Conservation (phyloP, 2,329 filamentous ascomycete genomes). For the Fusarium robinianum region DNA sequence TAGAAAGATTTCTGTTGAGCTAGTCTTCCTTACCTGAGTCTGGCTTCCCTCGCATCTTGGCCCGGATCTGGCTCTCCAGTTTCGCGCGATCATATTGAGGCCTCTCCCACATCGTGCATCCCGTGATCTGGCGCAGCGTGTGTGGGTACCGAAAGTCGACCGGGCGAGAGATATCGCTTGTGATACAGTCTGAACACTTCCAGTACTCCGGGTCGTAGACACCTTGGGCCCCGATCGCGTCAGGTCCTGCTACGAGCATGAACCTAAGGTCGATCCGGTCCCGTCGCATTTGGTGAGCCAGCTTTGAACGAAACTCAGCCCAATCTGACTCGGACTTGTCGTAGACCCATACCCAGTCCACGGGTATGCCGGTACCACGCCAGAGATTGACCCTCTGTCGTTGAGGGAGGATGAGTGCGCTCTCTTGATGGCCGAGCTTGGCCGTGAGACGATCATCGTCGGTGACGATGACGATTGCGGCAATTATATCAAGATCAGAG, state of each 20-base stretch:
- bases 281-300: slow-evolving; percentile 9
- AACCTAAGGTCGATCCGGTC: slow-evolving; percentile 29
- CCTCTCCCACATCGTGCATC: slow-evolving; percentile 26
- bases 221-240: slow-evolving; percentile 21
- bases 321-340: slow-evolving; percentile 23
- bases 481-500: slow-evolving; percentile 37
- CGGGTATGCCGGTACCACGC: slow-evolving; percentile 17
- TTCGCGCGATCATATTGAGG: slow-evolving; percentile 2
- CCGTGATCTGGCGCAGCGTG: slow-evolving; percentile 29
- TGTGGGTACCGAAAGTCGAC: slow-evolving; percentile 35
- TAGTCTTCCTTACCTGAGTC: slow-evolving; percentile 1
- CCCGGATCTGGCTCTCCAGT: slow-evolving; percentile 18
- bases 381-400: slow-evolving; percentile 36
- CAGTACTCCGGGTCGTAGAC: slow-evolving; percentile 25
- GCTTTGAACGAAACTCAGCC: slow-evolving; percentile 10
- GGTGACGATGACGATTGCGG: slow-evolving; percentile 38
- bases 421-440: slow-evolving; percentile 27
- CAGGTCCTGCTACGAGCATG: slow-evolving; percentile 32
- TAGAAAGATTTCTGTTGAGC: neutral
- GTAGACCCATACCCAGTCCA: slow-evolving; percentile 37
- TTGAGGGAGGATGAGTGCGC: slow-evolving; percentile 21
- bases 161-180: slow-evolving; percentile 31
- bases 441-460: slow-evolving; percentile 30
- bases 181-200: slow-evolving; percentile 32
- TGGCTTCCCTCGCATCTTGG: slow-evolving; percentile 1